Evolutionary conservation across 441 rosid species (phyloP).

Genomic region (Hura crepitans): DNA sequence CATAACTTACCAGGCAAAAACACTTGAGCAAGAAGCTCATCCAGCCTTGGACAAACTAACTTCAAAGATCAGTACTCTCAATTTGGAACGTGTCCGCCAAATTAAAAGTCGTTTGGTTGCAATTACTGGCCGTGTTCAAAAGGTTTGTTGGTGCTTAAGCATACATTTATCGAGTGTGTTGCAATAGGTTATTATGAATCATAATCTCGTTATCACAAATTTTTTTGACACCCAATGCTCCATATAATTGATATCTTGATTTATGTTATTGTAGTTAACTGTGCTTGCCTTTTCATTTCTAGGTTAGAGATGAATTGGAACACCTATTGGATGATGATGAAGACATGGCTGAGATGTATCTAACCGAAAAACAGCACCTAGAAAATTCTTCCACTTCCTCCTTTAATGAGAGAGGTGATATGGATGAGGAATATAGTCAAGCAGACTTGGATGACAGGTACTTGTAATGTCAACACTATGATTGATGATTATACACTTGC

Average conservation of each 20-base stretch:
- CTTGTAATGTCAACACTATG: conserved; percentile 14
- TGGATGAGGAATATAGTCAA: conserved; percentile 44
- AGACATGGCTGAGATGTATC: conserved; percentile 96
- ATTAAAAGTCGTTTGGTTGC: conserved; percentile 89
- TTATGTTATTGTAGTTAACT: background rate
- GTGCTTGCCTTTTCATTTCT: conserved; percentile 9
- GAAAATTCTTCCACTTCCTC: conserved; percentile 61
- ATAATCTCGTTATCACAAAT: background rate
- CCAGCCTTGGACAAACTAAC: conserved; percentile 87
- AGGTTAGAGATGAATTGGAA: conserved; percentile 84
- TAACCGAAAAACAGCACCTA: conserved; percentile 61
- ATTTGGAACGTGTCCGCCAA: conserved; percentile 81
- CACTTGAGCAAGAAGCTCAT: conserved; percentile 81
- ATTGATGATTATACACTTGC: background rate
- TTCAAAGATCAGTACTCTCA: conserved; percentile 89
- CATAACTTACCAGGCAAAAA: conserved; percentile 44
- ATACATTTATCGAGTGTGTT: background rate
- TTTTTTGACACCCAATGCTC: background rate
- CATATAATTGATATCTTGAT: background rate
- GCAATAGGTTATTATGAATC: background rate
- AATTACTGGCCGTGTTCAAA: conserved; percentile 88
- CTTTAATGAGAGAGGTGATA: conserved; percentile 45
- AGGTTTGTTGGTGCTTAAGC: conserved; percentile 39
- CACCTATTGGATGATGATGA: conserved; percentile 87
- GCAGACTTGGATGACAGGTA: conserved; percentile 58